Percentiles rank a stretch among this genome's conserved stretches.
phyloP scores from a whole-genome alignment of 306 rosid species.

The Glycine tomentella region DNA sequence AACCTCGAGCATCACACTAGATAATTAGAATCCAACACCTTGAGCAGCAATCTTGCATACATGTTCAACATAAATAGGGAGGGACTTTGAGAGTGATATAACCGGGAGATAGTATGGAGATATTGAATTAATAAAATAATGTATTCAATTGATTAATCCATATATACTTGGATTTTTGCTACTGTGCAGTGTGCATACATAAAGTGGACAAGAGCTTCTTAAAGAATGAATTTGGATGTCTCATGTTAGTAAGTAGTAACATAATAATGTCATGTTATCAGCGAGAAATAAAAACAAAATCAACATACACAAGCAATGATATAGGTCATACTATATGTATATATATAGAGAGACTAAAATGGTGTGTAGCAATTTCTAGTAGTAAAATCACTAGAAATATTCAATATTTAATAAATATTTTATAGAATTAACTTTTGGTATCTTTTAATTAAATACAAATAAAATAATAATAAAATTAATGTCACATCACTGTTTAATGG shows the following conservation, averaged over 20 bases:
- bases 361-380: no score
- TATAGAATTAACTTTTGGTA: no score
- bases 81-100: neutral
- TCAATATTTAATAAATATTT: no score
- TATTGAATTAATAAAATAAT: no score
- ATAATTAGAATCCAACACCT: neutral
- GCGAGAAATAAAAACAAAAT: neutral
- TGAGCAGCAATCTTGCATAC: neutral
- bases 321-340: no score
- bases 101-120: neutral
- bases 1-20: neutral
- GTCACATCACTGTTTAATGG: no score
- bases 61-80: neutral
- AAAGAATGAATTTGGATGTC: neutral
- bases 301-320: neutral
- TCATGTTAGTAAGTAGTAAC: neutral
- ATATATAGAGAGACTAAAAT: no score
- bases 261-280: neutral
- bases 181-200: neutral
- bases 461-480: no score
- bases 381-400: no score
- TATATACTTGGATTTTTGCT: neutral
- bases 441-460: no score
- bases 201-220: neutral
- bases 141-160: neutral